These are phyloP conservation scores for Jamesozyma hellenica DNA, from an alignment of 805 yeast species.

Conservation along the genomic window DNA sequence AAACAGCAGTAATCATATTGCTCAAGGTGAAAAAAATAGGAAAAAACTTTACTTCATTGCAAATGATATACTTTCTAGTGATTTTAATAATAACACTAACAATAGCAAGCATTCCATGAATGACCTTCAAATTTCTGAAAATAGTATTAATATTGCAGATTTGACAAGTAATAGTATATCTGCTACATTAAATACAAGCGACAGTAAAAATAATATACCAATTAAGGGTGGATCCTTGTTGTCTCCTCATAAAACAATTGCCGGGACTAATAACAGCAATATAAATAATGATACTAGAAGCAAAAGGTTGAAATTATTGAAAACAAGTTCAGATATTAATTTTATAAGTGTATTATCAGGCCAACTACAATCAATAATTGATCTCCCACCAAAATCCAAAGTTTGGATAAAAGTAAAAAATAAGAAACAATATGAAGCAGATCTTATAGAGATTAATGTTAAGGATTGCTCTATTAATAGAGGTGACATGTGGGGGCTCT, in stretches of 20 bases:
- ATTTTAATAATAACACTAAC: not conserved
- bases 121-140: not conserved
- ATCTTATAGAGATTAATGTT: conserved; percentile 69
- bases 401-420: conserved; percentile 46
- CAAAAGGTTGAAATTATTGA: not conserved
- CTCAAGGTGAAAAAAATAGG: conserved; percentile 5
- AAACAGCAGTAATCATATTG: not conserved
- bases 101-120: conserved; percentile 7
- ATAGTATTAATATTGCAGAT: not conserved
- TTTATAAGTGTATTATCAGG: conserved; percentile 49
- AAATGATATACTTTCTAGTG: conserved; percentile 16
- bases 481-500: conserved; percentile 87
- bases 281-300: conserved; percentile 2
- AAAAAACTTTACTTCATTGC: conserved; percentile 39
- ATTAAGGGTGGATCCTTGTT: no score
- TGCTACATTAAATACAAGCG: not conserved
- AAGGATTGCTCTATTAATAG: conserved; percentile 75
- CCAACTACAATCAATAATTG: conserved; percentile 49
- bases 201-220: no score
- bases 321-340: conserved; percentile 18
- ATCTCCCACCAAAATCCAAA: conserved; percentile 55
- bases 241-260: no score
- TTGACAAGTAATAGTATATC: not conserved
- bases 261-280: not conserved
- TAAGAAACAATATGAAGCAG: conserved; percentile 51